These are phyloP conservation scores for Amanita polypyramis DNA, from an alignment of 768 basidiomycete species.

Conservation along the genomic window DNA sequence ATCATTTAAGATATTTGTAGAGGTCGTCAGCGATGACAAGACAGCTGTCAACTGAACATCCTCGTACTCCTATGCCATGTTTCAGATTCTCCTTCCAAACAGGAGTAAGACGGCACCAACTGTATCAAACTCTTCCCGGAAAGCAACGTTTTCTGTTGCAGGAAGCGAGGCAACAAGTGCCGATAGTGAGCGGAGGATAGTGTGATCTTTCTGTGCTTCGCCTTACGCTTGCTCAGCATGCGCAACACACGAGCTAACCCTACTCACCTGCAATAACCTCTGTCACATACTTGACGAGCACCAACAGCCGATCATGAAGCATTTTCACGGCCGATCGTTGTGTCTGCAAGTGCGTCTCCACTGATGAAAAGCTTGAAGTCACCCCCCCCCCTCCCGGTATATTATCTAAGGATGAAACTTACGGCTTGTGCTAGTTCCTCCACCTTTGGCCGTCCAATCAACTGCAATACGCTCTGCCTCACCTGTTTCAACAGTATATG, in stretches of 20 bases:
- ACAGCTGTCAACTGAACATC: slow-evolving; percentile 91
- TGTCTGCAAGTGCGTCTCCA: slow-evolving; percentile 83
- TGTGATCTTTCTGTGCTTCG: slow-evolving; percentile 65
- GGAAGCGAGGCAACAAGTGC: slow-evolving; percentile 85
- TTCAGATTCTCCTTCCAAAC: slow-evolving; percentile 4
- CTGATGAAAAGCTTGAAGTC: slow-evolving; percentile 27
- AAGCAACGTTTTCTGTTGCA: slow-evolving; percentile 71
- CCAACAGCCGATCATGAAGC: slow-evolving; percentile 83
- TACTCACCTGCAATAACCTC: slow-evolving; percentile 62
- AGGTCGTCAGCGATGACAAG: slow-evolving; percentile 81
- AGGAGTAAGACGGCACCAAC: slow-evolving; percentile 29
- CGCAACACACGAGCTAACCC: slow-evolving; percentile 4
- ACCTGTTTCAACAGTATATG: slow-evolving; percentile 89
- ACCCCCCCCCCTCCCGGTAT: too few relatives aligned
- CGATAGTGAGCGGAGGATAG: slow-evolving; percentile 72
- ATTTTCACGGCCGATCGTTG: slow-evolving; percentile 95
- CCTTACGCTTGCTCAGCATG: slow-evolving; percentile 29
- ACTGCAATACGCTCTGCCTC: slow-evolving; percentile 99
- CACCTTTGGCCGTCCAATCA: slow-evolving; percentile 86
- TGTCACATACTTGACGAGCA: slow-evolving; percentile 81
- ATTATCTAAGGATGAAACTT: slow-evolving; percentile 20
- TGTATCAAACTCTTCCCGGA: slow-evolving; percentile 83
- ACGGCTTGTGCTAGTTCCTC: slow-evolving; percentile 76
- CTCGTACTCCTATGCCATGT: slow-evolving; percentile 74
- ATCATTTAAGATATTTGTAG: slow-evolving; percentile 79